Conservation (phyloP, 2,329 filamentous ascomycete species). For the Aureobasidium sp. region DNA sequence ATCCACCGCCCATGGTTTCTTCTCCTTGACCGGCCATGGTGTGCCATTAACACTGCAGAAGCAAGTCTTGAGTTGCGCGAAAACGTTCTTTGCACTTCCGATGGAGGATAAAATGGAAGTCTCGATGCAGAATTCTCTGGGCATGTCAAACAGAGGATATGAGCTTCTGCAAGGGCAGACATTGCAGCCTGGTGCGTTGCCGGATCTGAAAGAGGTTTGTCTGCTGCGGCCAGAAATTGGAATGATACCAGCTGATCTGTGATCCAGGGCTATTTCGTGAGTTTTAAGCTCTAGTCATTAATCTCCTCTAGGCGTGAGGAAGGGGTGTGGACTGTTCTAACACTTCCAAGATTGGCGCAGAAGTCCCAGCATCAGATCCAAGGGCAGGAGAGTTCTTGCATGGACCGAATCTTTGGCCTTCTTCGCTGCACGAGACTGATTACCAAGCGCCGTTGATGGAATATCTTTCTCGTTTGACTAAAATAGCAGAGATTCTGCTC, state of each 20-base stretch:
- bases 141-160: not conserved
- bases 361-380: slow-evolving; percentile 18
- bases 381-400: slow-evolving; percentile 26
- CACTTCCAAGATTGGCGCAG: slow-evolving; percentile 24
- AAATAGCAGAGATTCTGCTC: not conserved
- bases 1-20: not conserved
- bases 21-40: not conserved
- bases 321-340: not conserved
- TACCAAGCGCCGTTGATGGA: not conserved
- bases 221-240: too few relatives aligned
- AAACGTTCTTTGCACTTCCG: not conserved
- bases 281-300: too few relatives aligned
- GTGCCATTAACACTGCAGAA: not conserved
- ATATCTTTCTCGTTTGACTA: not conserved
- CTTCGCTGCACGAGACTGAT: slow-evolving; percentile 26
- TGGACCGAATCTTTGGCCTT: slow-evolving; percentile 38
- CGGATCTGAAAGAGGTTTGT: not conserved
- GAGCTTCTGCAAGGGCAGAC: not conserved
- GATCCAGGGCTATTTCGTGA: not conserved
- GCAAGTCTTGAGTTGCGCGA: not conserved
- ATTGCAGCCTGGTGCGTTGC: not conserved
- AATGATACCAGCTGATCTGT: too few relatives aligned
- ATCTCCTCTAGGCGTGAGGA: too few relatives aligned
- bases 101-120: not conserved
- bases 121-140: not conserved